Base-by-base conservation (phyloP, 129 eudicot genomes). In the Flaveria brownii region DNA sequence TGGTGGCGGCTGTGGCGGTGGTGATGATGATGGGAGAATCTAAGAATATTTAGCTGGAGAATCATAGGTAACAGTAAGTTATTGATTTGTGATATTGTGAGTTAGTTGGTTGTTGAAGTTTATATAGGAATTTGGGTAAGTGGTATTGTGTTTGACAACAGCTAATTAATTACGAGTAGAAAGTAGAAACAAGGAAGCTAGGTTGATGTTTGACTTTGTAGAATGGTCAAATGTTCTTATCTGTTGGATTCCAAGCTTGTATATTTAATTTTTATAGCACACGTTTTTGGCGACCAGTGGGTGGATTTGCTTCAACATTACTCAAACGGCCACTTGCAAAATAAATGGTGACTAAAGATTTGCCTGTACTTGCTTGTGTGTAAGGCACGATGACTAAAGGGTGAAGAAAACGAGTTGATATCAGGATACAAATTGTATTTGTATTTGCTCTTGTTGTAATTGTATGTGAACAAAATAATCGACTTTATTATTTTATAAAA, bases 181-280 rank as follows among this genome's bases (percentile, higher is more conserved):
- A n/a, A 43, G 23, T 60, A 17, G 68, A 20, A 55, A 10, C 49
- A 12, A 23, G 50, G 67, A 81, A 20, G 33, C 2, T n/a, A 1
- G 72, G 1, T 62, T 70, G 30, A 79, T 11, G 73, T 65, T 80
- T 66, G 83, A 80, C 69, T 80, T 65, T 66, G 12, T 42, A 56
- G 70, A 46, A 61, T 16, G 25, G 81, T 83, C 86, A 83, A 79
- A 69, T 10, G 81, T 69, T 83, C 84, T 83, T 79, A 83, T 83
- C 86, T 43, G 46, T 45, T 56, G 30, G 72, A 71, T 73, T 43
- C 2, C n/a, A n/a, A n/a, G n/a, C 1, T 61, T 50, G 28, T 71
- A 52, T 65, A 54, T 54, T 33, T 33, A 30, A 0, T 65, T 65
- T 54, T 28, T 41, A 26, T 73, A 17, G 59, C 52, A 73, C 79